These are phyloP conservation scores for Gyrodon lividus DNA, from an alignment of 768 basidiomycete genomes.

Conservation along the genomic window DNA sequence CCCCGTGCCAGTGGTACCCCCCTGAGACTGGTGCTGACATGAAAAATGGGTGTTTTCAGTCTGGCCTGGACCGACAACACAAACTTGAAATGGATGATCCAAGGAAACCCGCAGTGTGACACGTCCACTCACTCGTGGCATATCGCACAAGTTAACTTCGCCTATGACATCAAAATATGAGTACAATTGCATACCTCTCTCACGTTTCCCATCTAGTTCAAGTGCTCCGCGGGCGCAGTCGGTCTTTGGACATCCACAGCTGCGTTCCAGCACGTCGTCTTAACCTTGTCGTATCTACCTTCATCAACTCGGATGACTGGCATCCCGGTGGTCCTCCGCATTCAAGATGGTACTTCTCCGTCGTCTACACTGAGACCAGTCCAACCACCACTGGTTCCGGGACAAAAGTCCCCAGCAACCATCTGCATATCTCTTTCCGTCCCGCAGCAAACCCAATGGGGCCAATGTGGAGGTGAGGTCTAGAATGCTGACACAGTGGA, in stretches of 20 bases:
- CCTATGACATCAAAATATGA: too few relatives aligned
- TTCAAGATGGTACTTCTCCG: not conserved
- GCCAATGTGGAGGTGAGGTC: constrained; percentile 51
- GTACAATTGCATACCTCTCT: too few relatives aligned
- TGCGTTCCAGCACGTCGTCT: not conserved
- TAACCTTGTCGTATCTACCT: not conserved
- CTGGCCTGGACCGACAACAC: constrained; percentile 47
- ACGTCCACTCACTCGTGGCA: constrained; percentile 47
- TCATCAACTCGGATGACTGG: not conserved
- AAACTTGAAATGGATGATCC: constrained; percentile 54
- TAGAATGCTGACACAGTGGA: not conserved
- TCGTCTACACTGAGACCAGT: not conserved
- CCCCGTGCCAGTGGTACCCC: too few relatives aligned
- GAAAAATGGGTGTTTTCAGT: constrained; percentile 26
- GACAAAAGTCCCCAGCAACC: not conserved
- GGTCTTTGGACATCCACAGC: not conserved
- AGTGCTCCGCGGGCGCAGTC: not conserved
- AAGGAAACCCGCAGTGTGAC: constrained; percentile 46
- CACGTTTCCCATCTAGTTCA: too few relatives aligned
- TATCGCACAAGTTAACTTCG: not conserved
- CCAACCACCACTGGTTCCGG: not conserved
- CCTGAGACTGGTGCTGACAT: not conserved
- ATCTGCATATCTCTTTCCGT: constrained; percentile 33
- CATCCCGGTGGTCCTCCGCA: not conserved
- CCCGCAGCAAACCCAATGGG: constrained; percentile 43